A percentile compares a stretch with the other conserved stretches of the same genome.
Evolutionary conservation across 108 stramenopile genomes (phyloP).

Genomic region (Cylindrotheca fusiformis): DNA sequence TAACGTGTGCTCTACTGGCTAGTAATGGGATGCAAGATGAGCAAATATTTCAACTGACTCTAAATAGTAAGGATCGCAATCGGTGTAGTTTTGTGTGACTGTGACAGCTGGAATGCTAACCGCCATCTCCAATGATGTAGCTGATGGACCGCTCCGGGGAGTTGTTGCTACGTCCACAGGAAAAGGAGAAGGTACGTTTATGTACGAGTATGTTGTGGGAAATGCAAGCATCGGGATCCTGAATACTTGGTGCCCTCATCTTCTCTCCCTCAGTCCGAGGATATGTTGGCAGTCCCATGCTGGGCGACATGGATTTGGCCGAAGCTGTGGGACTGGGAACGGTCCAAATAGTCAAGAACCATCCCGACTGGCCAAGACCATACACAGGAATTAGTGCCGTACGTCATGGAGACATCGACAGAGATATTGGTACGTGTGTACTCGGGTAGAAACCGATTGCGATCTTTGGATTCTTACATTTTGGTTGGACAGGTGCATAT

Average conservation of each 20-base stretch:
- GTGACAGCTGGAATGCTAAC: neutral
- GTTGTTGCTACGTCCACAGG: slow-evolving; percentile 69
- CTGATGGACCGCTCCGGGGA: slow-evolving; percentile 77
- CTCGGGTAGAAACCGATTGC: neutral
- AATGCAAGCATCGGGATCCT: no score
- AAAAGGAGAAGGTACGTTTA: slow-evolving; percentile 32
- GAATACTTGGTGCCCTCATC: no score
- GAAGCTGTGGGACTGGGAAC: slow-evolving; percentile 78
- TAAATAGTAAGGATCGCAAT: slow-evolving; percentile 60
- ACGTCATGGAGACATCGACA: slow-evolving; percentile 77
- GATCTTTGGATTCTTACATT: neutral
- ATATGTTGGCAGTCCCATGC: slow-evolving; percentile 73
- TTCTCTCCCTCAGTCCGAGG: slow-evolving; percentile 42
- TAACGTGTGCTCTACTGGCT: slow-evolving; percentile 66
- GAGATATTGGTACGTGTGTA: slow-evolving; percentile 68
- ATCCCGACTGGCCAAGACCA: slow-evolving; percentile 84
- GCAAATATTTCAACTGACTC: slow-evolving; percentile 77
- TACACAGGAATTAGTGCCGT: slow-evolving; percentile 88
- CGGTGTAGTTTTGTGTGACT: no score
- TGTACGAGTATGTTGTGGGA: no score
- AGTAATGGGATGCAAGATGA: slow-evolving; percentile 84
- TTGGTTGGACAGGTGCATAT: slow-evolving; percentile 49
- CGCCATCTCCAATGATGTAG: slow-evolving; percentile 3
- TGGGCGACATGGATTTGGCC: slow-evolving; percentile 56
- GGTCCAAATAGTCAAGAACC: slow-evolving; percentile 86